Percentiles rank a stretch among this genome's conserved stretches.
Conservation (phyloP, 305 asterid genomes). For the Fraxinus latifolia region DNA sequence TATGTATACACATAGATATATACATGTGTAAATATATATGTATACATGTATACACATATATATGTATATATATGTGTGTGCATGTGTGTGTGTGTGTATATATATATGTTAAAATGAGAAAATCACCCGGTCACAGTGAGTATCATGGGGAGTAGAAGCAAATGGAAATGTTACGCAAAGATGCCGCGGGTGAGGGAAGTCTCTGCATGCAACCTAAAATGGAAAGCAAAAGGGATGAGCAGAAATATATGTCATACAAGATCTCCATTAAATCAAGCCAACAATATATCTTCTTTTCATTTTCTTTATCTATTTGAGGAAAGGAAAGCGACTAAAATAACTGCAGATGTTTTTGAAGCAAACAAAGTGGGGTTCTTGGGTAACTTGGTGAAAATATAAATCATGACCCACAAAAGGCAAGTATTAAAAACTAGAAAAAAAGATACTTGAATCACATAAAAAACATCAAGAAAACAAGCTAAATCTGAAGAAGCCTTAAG, state of each 20-base stretch:
- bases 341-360: not conserved
- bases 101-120: not conserved
- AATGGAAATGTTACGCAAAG: conserved; percentile 68
- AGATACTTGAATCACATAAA: not conserved
- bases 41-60: too few relatives aligned
- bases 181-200: conserved; percentile 94
- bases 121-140: conserved; percentile 67
- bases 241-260: conserved; percentile 15
- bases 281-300: not conserved
- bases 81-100: too few relatives aligned
- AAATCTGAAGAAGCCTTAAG: not conserved
- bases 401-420: not conserved
- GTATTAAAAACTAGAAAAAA: not conserved
- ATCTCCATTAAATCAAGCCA: not conserved
- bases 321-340: not conserved
- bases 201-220: conserved; percentile 86
- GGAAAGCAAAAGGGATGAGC: conserved; percentile 15
- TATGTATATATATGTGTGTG: too few relatives aligned
- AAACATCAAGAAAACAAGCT: not conserved
- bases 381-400: not conserved
- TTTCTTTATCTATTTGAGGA: not conserved
- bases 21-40: too few relatives aligned
- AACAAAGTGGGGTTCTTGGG: not conserved
- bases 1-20: too few relatives aligned
- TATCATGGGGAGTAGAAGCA: conserved; percentile 57